Conservation (phyloP, 331 rosid genomes). For the Erythrophleum ivorense region DNA sequence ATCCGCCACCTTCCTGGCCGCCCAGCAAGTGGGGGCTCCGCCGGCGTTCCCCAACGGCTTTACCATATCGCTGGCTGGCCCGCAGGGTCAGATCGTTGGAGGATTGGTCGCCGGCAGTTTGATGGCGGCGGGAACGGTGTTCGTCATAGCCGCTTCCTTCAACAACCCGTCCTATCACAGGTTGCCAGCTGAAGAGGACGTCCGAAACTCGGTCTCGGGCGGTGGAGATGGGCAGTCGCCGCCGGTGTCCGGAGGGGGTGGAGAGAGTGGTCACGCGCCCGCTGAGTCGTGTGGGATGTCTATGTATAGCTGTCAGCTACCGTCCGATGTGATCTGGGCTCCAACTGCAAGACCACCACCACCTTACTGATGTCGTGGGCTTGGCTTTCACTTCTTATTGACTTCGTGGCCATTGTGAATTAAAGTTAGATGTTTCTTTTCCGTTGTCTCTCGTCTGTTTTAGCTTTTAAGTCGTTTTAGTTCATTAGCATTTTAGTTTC, state of each 20-base stretch:
- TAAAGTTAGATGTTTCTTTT: neutral
- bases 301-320: conserved; percentile 75
- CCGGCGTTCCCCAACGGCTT: conserved; percentile 59
- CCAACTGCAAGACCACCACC: conserved; percentile 84
- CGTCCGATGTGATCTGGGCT: conserved; percentile 88
- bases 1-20: conserved; percentile 74
- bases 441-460: neutral
- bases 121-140: conserved; percentile 80
- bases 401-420: conserved; percentile 22
- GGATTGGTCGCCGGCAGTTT: conserved; percentile 73
- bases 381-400: neutral
- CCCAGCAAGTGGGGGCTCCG: conserved; percentile 35
- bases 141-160: conserved; percentile 73
- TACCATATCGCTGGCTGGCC: conserved; percentile 88
- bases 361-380: conserved; percentile 51
- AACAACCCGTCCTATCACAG: conserved; percentile 76
- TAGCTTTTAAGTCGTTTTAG: conserved; percentile 13
- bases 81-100: conserved; percentile 96
- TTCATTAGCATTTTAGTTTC: conserved; percentile 27
- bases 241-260: conserved; percentile 58
- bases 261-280: conserved; percentile 66
- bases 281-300: conserved; percentile 78
- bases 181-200: conserved; percentile 68
- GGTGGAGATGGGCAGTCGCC: conserved; percentile 71
- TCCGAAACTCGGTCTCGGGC: conserved; percentile 47